Base-by-base conservation (phyloP, 768 basidiomycete genomes). In the Serpula lacrymans region DNA sequence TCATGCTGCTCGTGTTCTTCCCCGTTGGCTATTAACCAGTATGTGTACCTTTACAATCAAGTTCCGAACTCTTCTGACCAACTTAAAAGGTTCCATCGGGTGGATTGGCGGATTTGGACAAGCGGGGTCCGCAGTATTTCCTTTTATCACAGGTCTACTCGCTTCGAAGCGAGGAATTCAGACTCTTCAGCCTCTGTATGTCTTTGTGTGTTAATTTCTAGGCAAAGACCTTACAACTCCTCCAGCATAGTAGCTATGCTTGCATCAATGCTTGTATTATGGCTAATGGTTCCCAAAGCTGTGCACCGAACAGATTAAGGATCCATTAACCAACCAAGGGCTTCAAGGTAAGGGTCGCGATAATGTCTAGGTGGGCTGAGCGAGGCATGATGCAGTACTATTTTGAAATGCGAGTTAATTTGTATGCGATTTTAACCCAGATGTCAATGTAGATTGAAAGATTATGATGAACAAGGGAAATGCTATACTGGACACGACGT, bases 1-100 rank as follows among this genome's bases (percentile, higher is more conserved):
- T 29, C 43, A 47, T 20, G 42, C 46, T n/a, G 53, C 38, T 16
- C 43, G 44, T 2, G 23, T 51, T 20, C 25, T 53, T 3, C 53
- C 53, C 17, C 46, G 31, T 18, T 47, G 47, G 42, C 44, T 55
- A 5, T 27, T 56, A 11, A 45, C 50, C 2, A 48, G 48, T 32
- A 6, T 31, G 36, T 31, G 30, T 28, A 13, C 11, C 17, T 21
- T 24, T 22, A 9, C 29, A 31, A 4, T 5, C 33, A 24, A 10
- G 8, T 17, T 32, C 14, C 18, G 16, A 21, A 31, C 26, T 2
- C 3, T 17, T 24, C 5, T 22, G 4, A 20, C n/a, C 17, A 34
- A 17, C 13, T 6, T 43, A 13, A 37, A 33, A 25, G 68, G 68
- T 1, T 55, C 62, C 3, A 69, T 69, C 23, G 68, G 57, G 12